Evolutionary conservation across 2,329 filamentous ascomycete genomes (phyloP), one percentile per base, ranked within the genome.

Genomic region (Alternaria arbusti): DNA sequence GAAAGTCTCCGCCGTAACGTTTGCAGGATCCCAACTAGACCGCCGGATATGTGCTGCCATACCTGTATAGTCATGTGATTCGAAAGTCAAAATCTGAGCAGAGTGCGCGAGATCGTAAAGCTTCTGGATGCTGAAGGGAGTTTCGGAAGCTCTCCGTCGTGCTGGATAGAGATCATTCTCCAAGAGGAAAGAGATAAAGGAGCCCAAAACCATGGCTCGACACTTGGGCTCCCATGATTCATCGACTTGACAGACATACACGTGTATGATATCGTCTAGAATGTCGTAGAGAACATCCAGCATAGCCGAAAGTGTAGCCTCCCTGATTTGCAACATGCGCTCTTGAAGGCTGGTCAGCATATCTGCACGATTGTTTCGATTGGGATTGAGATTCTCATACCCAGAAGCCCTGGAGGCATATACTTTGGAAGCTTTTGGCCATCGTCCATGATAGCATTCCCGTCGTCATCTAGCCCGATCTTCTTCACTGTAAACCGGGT

Each of bases 341-440:
- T 61, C 62, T 64, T 20, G 9, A 7, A 20, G 10, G 25, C 15
- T 12, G 20, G 20, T 64, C 40, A 61, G 59, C 44, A 54, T 26
- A 25, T 30, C 12, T 30, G 12, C 26, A 8, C 9, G n/a, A 7
- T 26, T 20, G 17, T 30, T 13, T n/a, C 11, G 10, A 12, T 15
- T 6, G 40, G 6, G 30, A 50, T 10, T 5, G 11, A 13, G 30
- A 13, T 28, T 11, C 2, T 28, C 61, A 54, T 49, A 64, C 62
- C 62, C n/a, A 61, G 46, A n/a, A 61, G 58, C 15, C 28, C 58
- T 28, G 58, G 61, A n/a, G 61, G 61, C 52, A 64, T 56, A 13
- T 64, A 49, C 36, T 46, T 50, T 10, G 62, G 59, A 28, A 64
- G 52, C 43, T 44, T 43, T 23, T 50, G 45, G 11, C 43, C 58